phyloP scores from a whole-genome alignment of 2,329 filamentous ascomycete genomes.

The Pezicula carpinea region DNA sequence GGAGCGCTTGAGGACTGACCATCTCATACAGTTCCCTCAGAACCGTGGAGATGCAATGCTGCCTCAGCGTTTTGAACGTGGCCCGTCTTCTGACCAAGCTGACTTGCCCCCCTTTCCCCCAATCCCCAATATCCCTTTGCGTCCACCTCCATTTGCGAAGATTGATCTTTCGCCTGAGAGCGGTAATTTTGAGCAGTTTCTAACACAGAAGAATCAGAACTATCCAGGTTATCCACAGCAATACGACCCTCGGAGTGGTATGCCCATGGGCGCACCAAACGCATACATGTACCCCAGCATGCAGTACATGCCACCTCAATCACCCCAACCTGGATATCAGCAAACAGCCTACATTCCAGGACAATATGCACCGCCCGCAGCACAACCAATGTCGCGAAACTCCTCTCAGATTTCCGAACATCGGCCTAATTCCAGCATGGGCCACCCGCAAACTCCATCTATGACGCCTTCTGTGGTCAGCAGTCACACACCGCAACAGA shows the following conservation, averaged over 20 bases:
- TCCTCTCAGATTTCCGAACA: conserved; percentile 72
- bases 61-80: conserved; percentile 12
- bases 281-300: conserved; percentile 39
- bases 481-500: conserved; percentile 55
- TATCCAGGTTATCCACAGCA: conserved; percentile 51
- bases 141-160: conserved; percentile 24
- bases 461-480: conserved; percentile 31
- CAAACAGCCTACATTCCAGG: conserved; percentile 33
- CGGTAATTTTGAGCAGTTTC: conserved; percentile 61
- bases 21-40: conserved; percentile 4
- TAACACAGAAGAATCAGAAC: conserved; percentile 58
- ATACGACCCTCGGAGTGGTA: conserved; percentile 40
- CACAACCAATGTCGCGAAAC: conserved; percentile 74
- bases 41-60: conserved; percentile 5
- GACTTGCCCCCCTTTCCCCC: conserved; percentile 3
- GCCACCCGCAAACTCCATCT: conserved; percentile 28
- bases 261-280: conserved; percentile 35
- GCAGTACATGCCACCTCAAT: conserved; percentile 46
- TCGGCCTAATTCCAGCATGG: conserved; percentile 42
- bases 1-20: conserved; percentile 15
- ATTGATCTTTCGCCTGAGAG: conserved; percentile 64
- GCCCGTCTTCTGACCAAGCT: conserved; percentile 12
- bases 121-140: conserved; percentile 20
- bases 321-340: conserved; percentile 42
- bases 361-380: conserved; percentile 38